Conservation (phyloP, 2,329 filamentous ascomycete genomes). For the Pseudogymnoascus destructans region DNA sequence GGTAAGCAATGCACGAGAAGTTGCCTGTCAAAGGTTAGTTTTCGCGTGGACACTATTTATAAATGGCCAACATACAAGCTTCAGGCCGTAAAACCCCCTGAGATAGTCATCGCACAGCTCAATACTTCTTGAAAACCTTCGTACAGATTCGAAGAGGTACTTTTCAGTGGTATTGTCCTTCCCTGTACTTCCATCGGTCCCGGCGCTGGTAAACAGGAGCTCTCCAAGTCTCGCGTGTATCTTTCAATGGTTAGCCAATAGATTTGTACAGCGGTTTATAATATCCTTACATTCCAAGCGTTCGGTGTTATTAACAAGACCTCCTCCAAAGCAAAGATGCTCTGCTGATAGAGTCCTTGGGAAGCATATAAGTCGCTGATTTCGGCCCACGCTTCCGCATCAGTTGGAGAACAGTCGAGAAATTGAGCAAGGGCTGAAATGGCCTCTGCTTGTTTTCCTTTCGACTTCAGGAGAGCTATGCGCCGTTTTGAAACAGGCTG, state of each 20-base stretch:
- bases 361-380: constrained; percentile 73
- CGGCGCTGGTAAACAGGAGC: constrained; percentile 58
- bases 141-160: constrained; percentile 58
- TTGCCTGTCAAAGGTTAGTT: constrained; percentile 25
- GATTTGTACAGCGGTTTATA: constrained; percentile 10
- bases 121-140: constrained; percentile 78
- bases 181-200: constrained; percentile 29
- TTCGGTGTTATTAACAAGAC: constrained; percentile 77
- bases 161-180: constrained; percentile 31
- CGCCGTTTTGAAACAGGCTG: constrained; percentile 77
- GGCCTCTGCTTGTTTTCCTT: constrained; percentile 59
- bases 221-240: constrained; percentile 82
- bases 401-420: constrained; percentile 73
- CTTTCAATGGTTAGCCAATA: constrained; percentile 34
- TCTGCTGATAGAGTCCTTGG: constrained; percentile 68
- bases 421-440: constrained; percentile 61
- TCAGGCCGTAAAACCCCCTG: constrained; percentile 83
- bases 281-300: constrained; percentile 72
- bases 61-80: constrained; percentile 43
- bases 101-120: constrained; percentile 91
- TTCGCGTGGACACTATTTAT: not conserved
- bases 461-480: constrained; percentile 62
- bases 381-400: constrained; percentile 89
- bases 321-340: constrained; percentile 81
- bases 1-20: constrained; percentile 11